Percentiles rank a stretch among this genome's conserved stretches.
Conservation (phyloP, 1,139 yeast genomes). For the Suzukiozyma palmioleophila region DNA sequence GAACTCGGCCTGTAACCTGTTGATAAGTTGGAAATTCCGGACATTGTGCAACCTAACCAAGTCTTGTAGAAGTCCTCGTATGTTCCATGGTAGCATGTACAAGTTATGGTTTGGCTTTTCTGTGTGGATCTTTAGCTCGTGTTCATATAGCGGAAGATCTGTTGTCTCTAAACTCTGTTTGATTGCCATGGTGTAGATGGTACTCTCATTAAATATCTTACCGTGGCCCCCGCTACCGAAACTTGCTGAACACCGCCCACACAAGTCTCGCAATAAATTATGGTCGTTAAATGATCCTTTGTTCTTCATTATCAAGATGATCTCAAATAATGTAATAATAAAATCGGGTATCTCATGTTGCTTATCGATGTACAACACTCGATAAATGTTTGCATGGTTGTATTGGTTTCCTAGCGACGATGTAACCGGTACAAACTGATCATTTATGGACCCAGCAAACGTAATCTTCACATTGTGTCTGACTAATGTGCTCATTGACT, state of each 20-base stretch:
- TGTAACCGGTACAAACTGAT: slow-evolving; percentile 42
- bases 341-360: slow-evolving; percentile 25
- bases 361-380: slow-evolving; percentile 32
- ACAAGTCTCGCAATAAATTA: slow-evolving; percentile 26
- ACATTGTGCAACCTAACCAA: slow-evolving; percentile 35
- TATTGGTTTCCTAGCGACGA: slow-evolving; percentile 42
- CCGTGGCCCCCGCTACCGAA: slow-evolving; percentile 27
- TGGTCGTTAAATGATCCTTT: slow-evolving; percentile 33
- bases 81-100: slow-evolving; percentile 33
- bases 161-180: slow-evolving; percentile 37
- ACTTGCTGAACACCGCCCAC: slow-evolving; percentile 26
- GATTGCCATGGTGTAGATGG: slow-evolving; percentile 28
- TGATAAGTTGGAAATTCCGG: slow-evolving; percentile 23
- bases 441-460: slow-evolving; percentile 43
- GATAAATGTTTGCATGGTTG: slow-evolving; percentile 51
- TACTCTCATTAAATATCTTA: slow-evolving; percentile 19
- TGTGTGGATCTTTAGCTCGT: slow-evolving; percentile 9
- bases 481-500: slow-evolving; percentile 30
- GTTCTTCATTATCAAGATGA: slow-evolving; percentile 32
- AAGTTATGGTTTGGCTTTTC: neutral
- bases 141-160: slow-evolving; percentile 15
- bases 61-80: slow-evolving; percentile 35
- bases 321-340: slow-evolving; percentile 27
- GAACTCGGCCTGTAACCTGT: slow-evolving; percentile 29
- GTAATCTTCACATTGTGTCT: slow-evolving; percentile 45